Evolutionary conservation across 345 rosid species (phyloP).

Genomic region (Angophora floribunda): DNA sequence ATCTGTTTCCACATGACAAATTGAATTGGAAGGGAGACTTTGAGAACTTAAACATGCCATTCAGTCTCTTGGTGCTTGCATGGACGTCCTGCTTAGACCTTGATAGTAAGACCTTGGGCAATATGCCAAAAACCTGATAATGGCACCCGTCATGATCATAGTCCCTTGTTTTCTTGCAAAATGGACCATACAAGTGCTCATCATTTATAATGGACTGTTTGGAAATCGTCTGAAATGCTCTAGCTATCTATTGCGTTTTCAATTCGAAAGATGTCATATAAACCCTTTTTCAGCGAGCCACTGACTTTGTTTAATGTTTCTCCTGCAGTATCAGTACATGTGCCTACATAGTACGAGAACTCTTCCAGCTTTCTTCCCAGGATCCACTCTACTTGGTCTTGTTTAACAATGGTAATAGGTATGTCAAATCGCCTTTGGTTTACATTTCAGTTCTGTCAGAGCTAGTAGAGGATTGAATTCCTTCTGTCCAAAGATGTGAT

Average conservation of each 20-base stretch:
- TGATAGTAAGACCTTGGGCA: background rate
- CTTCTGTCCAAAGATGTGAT: background rate
- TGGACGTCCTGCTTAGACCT: background rate
- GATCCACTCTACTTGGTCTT: constrained; percentile 70
- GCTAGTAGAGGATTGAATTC: background rate
- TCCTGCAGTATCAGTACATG: constrained; percentile 62
- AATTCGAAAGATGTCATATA: background rate
- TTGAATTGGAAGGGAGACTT: background rate
- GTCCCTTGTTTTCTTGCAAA: background rate
- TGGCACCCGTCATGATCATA: background rate
- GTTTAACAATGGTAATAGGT: constrained; percentile 39
- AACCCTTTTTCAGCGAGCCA: background rate
- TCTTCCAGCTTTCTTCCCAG: constrained; percentile 39
- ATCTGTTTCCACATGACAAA: background rate
- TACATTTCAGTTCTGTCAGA: background rate
- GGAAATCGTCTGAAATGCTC: background rate
- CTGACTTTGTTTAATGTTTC: background rate
- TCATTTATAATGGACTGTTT: background rate
- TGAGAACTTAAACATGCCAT: background rate
- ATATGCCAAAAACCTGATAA: background rate
- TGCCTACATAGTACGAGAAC: constrained; percentile 46
- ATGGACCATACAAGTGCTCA: background rate
- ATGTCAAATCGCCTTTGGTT: background rate
- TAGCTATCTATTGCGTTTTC: background rate
- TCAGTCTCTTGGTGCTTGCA: background rate